Evolutionary conservation across 441 rosid genomes (phyloP).

Genomic region (Euphorbia schlechtendalii): DNA sequence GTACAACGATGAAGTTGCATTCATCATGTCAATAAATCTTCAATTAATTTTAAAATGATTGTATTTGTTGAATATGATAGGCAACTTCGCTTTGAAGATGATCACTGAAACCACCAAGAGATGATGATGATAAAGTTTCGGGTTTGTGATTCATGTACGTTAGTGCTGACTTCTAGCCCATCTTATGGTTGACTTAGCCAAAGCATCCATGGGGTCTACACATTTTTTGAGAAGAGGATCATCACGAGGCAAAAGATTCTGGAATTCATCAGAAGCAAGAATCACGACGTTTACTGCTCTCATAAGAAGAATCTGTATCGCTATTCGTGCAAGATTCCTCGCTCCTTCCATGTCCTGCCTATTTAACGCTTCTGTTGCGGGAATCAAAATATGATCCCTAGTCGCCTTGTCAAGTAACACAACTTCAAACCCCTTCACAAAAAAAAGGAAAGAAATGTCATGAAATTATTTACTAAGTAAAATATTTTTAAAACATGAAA

Average conservation of each 20-base stretch:
- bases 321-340: conserved; percentile 42
- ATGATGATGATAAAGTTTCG: neutral
- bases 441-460: neutral
- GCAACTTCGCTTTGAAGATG: too few species aligned
- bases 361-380: conserved; percentile 36
- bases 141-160: neutral
- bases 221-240: conserved; percentile 50
- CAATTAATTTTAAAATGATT: too few species aligned
- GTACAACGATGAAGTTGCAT: too few species aligned
- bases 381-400: conserved; percentile 37
- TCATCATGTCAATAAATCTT: too few species aligned
- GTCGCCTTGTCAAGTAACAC: conserved; percentile 50
- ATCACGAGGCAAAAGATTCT: conserved; percentile 34
- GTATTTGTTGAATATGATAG: too few species aligned
- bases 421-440: conserved; percentile 45
- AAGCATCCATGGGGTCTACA: conserved; percentile 49
- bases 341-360: conserved; percentile 51
- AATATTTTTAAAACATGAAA: too few species aligned
- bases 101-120: neutral
- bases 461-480: neutral
- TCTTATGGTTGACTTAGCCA: conserved; percentile 37
- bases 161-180: conserved; percentile 33
- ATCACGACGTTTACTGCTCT: conserved; percentile 44
- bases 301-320: conserved; percentile 43
- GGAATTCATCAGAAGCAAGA: conserved; percentile 48